Evolutionary conservation across 306 rosid species (phyloP).

Genomic region (Acacia crassicarpa): DNA sequence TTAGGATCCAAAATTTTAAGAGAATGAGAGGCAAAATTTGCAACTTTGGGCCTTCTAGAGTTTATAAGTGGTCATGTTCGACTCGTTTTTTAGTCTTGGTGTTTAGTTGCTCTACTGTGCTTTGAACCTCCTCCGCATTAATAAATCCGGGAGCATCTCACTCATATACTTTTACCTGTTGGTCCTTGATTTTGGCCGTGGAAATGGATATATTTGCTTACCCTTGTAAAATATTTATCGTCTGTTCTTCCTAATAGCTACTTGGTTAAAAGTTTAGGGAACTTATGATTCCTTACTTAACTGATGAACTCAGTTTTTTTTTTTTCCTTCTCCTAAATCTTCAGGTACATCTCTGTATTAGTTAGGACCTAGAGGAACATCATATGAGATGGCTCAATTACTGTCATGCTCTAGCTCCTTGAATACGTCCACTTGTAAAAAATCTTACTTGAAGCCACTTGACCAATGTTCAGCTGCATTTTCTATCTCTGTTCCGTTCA

Average conservation of each 20-base stretch:
- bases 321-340: too few relatives aligned
- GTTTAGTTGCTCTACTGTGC: not conserved
- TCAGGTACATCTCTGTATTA: conserved; percentile 37
- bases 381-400: conserved; percentile 65
- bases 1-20: not conserved
- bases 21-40: not conserved
- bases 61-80: not conserved
- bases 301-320: not conserved
- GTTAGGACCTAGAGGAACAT: conserved; percentile 6
- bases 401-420: conserved; percentile 75
- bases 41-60: not conserved
- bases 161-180: not conserved
- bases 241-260: not conserved
- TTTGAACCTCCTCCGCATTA: not conserved
- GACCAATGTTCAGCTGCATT: conserved; percentile 45
- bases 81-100: not conserved
- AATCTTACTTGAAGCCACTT: conserved; percentile 46
- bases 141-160: not conserved
- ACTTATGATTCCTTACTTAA: not conserved
- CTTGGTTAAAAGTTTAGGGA: not conserved
- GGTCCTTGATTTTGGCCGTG: not conserved
- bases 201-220: not conserved
- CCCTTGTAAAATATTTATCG: not conserved
- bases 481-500: conserved; percentile 38
- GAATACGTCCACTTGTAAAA: conserved; percentile 52